Percentiles rank a stretch among this genome's conserved stretches.
These are phyloP conservation scores for Mortierella alpina DNA, from an alignment of 192 early-diverging fungal species.

Conservation along the genomic window DNA sequence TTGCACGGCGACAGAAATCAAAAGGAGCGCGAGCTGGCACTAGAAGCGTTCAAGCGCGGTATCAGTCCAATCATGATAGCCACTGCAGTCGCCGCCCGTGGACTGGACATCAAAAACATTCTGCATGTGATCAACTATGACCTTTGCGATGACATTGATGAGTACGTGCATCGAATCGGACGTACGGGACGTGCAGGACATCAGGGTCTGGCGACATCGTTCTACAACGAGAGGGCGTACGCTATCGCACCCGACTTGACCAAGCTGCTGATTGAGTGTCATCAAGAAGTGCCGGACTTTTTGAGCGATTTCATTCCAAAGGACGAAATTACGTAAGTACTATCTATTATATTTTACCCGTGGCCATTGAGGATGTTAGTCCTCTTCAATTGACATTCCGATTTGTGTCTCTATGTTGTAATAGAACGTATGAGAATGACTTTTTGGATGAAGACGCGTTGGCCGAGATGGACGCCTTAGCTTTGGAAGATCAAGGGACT, in stretches of 20 bases:
- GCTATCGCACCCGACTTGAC: constrained; percentile 59
- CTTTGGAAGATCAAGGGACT: background rate
- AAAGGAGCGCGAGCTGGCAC: constrained; percentile 80
- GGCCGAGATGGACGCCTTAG: too few species aligned
- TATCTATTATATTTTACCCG: background rate
- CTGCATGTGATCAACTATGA: constrained; percentile 91
- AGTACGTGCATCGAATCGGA: constrained; percentile 90
- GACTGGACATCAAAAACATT: constrained; percentile 88
- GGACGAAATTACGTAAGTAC: constrained; percentile 9
- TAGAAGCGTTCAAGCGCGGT: constrained; percentile 74
- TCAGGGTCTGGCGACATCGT: constrained; percentile 67
- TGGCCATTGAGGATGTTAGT: background rate
- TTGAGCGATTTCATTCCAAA: constrained; percentile 29
- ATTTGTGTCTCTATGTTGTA: too few species aligned
- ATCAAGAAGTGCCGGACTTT: constrained; percentile 69
- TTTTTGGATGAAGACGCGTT: too few species aligned
- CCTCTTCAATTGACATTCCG: background rate
- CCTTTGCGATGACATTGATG: constrained; percentile 85
- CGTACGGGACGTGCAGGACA: constrained; percentile 72
- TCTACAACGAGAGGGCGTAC: constrained; percentile 60
- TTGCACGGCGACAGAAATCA: constrained; percentile 90
- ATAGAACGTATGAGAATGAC: too few species aligned
- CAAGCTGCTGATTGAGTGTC: constrained; percentile 63
- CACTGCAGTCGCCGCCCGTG: constrained; percentile 89
- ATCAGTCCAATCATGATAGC: constrained; percentile 78